Evolutionary conservation across 2,329 filamentous ascomycete species (phyloP).

Genomic region (Pyrenophora graminea): DNA sequence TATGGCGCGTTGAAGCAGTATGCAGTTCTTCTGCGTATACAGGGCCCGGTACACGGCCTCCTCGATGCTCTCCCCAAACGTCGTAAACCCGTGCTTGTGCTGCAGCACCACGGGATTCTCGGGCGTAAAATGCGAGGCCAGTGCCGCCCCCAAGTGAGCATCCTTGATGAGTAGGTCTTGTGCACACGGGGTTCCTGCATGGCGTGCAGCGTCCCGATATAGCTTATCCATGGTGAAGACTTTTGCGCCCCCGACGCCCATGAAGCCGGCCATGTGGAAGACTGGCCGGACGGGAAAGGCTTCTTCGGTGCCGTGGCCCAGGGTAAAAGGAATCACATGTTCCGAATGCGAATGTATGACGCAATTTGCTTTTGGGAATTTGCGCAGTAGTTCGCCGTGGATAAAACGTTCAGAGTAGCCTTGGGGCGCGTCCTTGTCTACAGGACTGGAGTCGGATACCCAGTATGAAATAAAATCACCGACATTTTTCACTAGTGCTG

Average conservation of each 20-base stretch:
- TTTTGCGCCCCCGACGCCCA: slow-evolving; percentile 28
- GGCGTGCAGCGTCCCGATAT: slow-evolving; percentile 30
- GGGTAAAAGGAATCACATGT: slow-evolving; percentile 47
- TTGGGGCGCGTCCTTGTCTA: slow-evolving; percentile 46
- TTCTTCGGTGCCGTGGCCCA: slow-evolving; percentile 29
- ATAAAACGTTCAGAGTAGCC: slow-evolving; percentile 51
- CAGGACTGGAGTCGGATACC: slow-evolving; percentile 49
- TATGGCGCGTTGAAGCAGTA: slow-evolving; percentile 42
- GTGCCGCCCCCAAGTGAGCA: slow-evolving; percentile 22
- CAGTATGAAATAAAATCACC: slow-evolving; percentile 55
- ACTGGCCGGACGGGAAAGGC: slow-evolving; percentile 30
- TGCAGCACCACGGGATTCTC: slow-evolving; percentile 42
- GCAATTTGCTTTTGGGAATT: slow-evolving; percentile 45
- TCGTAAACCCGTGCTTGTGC: slow-evolving; percentile 52
- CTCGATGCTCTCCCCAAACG: slow-evolving; percentile 44
- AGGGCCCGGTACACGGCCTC: slow-evolving; percentile 50
- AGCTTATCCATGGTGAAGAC: slow-evolving; percentile 20
- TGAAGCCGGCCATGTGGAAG: slow-evolving; percentile 50
- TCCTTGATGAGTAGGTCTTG: slow-evolving; percentile 37
- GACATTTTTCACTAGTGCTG: slow-evolving; percentile 51
- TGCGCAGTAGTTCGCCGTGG: slow-evolving; percentile 47
- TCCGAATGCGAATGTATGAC: slow-evolving; percentile 50
- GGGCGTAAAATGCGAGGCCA: slow-evolving; percentile 23
- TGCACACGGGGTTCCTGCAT: neutral
- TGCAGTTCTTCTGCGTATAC: slow-evolving; percentile 45